Evolutionary conservation across 352 stramenopile species (phyloP).

Genomic region (Globisporangium takayamanum): DNA sequence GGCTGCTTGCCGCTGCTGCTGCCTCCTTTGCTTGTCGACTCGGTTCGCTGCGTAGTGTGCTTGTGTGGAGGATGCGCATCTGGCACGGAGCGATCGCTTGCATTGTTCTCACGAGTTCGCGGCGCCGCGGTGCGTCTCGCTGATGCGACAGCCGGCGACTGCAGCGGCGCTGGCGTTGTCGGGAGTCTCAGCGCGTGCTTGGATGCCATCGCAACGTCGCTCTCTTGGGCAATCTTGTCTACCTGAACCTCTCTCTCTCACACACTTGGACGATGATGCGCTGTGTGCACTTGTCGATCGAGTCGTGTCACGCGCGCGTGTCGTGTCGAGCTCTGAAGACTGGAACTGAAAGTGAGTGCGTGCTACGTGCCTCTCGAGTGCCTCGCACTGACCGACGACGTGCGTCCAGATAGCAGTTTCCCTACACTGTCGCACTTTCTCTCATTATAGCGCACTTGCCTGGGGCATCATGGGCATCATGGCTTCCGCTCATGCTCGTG

Average conservation of each 20-base stretch:
- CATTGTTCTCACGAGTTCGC: neutral
- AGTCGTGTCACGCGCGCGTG: neutral
- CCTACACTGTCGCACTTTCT: neutral
- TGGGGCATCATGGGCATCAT: neutral
- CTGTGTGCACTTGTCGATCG: neutral
- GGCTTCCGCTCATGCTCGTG: too few species aligned
- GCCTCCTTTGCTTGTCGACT: neutral
- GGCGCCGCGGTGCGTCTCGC: neutral
- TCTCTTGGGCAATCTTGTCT: neutral
- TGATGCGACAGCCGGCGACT: neutral
- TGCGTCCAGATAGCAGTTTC: neutral
- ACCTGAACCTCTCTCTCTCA: too few species aligned
- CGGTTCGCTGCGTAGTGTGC: neutral
- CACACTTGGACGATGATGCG: too few species aligned
- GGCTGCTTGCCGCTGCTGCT: neutral
- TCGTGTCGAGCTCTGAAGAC: neutral
- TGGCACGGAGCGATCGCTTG: neutral
- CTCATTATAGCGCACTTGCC: neutral
- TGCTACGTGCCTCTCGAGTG: neutral
- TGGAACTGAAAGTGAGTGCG: neutral
- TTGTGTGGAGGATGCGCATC: neutral
- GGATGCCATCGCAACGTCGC: slow-evolving; percentile 4
- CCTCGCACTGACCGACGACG: neutral
- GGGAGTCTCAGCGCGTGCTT: slow-evolving; percentile 5
- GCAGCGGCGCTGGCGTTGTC: neutral